phyloP scores from a whole-genome alignment of 2,329 filamentous ascomycete species.

The Ascosphaera aggregata region DNA sequence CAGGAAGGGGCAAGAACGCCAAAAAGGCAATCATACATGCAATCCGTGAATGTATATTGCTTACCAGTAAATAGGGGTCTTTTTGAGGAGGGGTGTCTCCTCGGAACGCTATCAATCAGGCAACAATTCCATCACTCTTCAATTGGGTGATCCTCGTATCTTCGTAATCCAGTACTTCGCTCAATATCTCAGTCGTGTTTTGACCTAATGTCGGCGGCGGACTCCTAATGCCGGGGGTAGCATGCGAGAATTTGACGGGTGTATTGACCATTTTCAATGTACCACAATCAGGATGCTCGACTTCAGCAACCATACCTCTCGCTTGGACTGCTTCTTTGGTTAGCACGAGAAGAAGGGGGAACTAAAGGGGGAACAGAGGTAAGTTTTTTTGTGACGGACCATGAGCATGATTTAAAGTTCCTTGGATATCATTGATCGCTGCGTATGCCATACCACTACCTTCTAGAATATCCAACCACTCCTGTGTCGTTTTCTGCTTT shows the following conservation, averaged over 20 bases:
- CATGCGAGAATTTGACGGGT: slow-evolving; percentile 80
- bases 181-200: slow-evolving; percentile 59
- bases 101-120: slow-evolving; percentile 20
- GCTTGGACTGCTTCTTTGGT: slow-evolving; percentile 38
- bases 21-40: too few relatives aligned
- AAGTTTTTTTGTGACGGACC: slow-evolving; percentile 24
- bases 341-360: too few relatives aligned
- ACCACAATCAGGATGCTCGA: slow-evolving; percentile 65
- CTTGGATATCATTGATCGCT: slow-evolving; percentile 80
- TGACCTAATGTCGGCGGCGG: slow-evolving; percentile 70
- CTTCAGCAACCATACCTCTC: slow-evolving; percentile 69
- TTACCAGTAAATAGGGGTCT: too few relatives aligned
- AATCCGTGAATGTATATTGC: too few relatives aligned
- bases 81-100: too few relatives aligned
- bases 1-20: too few relatives aligned
- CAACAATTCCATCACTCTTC: slow-evolving; percentile 43
- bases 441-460: slow-evolving; percentile 88
- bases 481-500: slow-evolving; percentile 50
- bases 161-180: slow-evolving; percentile 36
- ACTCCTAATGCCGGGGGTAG: slow-evolving; percentile 48
- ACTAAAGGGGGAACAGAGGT: background rate
- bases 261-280: slow-evolving; percentile 79
- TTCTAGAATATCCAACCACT: slow-evolving; percentile 74
- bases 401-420: slow-evolving; percentile 63
- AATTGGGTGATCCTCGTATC: slow-evolving; percentile 36